phyloP scores from a whole-genome alignment of 2,329 filamentous ascomycete species.

The Botrytis pseudocinerea region DNA sequence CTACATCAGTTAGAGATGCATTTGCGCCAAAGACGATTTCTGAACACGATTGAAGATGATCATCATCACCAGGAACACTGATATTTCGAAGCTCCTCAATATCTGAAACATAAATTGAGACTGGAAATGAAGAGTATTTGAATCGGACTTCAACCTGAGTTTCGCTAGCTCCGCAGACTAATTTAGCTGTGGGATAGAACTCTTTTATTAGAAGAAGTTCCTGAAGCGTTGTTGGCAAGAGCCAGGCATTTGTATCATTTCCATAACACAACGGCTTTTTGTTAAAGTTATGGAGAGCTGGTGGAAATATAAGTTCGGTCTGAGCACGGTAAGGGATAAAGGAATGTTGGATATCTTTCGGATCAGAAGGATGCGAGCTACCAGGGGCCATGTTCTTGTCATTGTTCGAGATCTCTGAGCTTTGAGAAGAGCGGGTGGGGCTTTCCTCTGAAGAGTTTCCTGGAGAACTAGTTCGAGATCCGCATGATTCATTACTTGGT shows the following conservation, averaged over 20 bases:
- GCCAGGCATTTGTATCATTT: slow-evolving; percentile 91
- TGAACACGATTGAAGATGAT: slow-evolving; percentile 52
- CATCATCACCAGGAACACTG: slow-evolving; percentile 68
- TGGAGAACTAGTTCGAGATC: slow-evolving; percentile 20
- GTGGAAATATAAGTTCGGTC: slow-evolving; percentile 91
- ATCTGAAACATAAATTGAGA: slow-evolving; percentile 88
- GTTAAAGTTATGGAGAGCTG: slow-evolving; percentile 75
- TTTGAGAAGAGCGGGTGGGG: slow-evolving; percentile 49
- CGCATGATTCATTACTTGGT: slow-evolving; percentile 46
- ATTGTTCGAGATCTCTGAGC: slow-evolving; percentile 93
- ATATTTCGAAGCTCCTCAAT: slow-evolving; percentile 86
- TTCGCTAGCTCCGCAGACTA: slow-evolving; percentile 92
- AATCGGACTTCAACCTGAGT: slow-evolving; percentile 98
- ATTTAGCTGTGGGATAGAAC: slow-evolving; percentile 78
- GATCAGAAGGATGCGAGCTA: neutral
- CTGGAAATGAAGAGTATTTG: slow-evolving; percentile 84
- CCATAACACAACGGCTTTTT: slow-evolving; percentile 82
- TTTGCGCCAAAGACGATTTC: slow-evolving; percentile 71
- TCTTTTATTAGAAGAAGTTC: slow-evolving; percentile 89
- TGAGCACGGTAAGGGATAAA: slow-evolving; percentile 90
- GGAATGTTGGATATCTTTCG: slow-evolving; percentile 24
- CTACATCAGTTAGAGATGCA: slow-evolving; percentile 84
- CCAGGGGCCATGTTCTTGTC: slow-evolving; percentile 39
- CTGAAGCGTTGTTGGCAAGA: slow-evolving; percentile 77
- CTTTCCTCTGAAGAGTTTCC: slow-evolving; percentile 30